phyloP scores from a whole-genome alignment of 106 monocot species.

The Allium sativum region DNA sequence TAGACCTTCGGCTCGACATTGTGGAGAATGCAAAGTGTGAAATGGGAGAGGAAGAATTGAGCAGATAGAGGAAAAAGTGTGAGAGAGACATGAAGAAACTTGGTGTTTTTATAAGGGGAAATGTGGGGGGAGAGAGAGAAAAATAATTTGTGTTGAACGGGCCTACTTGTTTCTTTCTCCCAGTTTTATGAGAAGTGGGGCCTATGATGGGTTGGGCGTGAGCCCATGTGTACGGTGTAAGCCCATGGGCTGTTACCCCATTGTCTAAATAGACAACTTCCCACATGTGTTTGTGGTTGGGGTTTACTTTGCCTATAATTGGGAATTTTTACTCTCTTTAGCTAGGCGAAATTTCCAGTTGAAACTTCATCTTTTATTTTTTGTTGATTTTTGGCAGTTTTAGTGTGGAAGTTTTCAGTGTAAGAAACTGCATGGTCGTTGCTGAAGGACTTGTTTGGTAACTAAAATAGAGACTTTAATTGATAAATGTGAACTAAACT shows the following conservation, averaged over 20 bases:
- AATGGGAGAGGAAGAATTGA: background rate
- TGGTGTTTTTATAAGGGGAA: conserved; percentile 5
- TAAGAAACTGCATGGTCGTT: too few species aligned
- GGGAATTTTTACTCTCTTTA: too few species aligned
- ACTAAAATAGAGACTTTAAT: too few species aligned
- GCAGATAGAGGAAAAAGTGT: background rate
- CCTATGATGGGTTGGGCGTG: background rate
- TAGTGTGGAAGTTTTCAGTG: too few species aligned
- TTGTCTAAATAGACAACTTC: background rate
- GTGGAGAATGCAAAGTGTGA: background rate
- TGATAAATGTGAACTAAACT: too few species aligned
- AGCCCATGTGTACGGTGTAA: background rate
- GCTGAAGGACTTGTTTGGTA: too few species aligned
- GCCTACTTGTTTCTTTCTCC: conserved; percentile 7
- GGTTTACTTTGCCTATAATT: too few species aligned
- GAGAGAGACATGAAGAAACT: conserved; percentile 18
- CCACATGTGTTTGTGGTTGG: too few species aligned
- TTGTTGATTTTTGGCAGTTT: too few species aligned
- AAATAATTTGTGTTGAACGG: background rate
- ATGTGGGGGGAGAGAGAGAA: too few species aligned
- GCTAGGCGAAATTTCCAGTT: too few species aligned
- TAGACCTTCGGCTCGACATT: conserved; percentile 43
- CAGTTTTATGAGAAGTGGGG: background rate
- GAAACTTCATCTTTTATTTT: too few species aligned
- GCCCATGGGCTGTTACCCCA: background rate